These are phyloP conservation scores for Stropharia rugosoannulata DNA, from an alignment of 768 basidiomycete genomes.

Conservation along the genomic window DNA sequence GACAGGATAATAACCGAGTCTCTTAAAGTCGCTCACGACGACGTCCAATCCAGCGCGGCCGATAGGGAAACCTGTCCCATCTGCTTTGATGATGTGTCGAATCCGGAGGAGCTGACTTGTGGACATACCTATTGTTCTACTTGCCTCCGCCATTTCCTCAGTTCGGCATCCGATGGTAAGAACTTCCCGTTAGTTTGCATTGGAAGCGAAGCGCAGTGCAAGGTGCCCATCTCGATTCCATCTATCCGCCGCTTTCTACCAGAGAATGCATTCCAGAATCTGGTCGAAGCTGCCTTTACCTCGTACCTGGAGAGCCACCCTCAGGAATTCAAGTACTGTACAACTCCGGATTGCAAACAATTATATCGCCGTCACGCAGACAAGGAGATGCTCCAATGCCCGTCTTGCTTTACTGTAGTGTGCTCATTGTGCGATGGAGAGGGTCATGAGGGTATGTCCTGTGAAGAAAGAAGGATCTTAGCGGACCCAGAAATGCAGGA, in stretches of 20 bases:
- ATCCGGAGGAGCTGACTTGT: constrained; percentile 43
- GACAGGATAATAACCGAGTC: constrained; percentile 44
- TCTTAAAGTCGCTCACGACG: constrained; percentile 6
- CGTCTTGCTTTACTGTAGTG: constrained; percentile 48
- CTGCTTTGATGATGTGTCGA: constrained; percentile 45
- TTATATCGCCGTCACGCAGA: constrained; percentile 46
- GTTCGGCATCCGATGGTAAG: constrained; percentile 37
- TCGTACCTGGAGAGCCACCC: constrained; percentile 54
- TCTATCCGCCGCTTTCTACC: constrained; percentile 52
- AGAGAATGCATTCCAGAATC: constrained; percentile 44
- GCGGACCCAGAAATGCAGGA: constrained; percentile 40
- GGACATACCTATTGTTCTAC: constrained; percentile 49
- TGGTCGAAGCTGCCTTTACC: constrained; percentile 57
- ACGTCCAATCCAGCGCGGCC: background rate
- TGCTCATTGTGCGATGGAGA: constrained; percentile 50
- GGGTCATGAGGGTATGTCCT: constrained; percentile 51
- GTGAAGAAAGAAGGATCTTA: constrained; percentile 34
- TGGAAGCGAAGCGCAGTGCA: constrained; percentile 57
- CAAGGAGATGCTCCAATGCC: constrained; percentile 39
- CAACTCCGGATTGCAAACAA: constrained; percentile 70
- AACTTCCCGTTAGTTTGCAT: constrained; percentile 66
- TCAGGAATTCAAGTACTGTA: constrained; percentile 62
- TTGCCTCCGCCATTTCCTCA: constrained; percentile 48
- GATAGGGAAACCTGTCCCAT: constrained; percentile 44
- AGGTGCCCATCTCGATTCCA: constrained; percentile 49